Percentiles rank a stretch among this genome's conserved stretches.
phyloP scores from a whole-genome alignment of 768 basidiomycete species.

The Albatrellus ellisii region DNA sequence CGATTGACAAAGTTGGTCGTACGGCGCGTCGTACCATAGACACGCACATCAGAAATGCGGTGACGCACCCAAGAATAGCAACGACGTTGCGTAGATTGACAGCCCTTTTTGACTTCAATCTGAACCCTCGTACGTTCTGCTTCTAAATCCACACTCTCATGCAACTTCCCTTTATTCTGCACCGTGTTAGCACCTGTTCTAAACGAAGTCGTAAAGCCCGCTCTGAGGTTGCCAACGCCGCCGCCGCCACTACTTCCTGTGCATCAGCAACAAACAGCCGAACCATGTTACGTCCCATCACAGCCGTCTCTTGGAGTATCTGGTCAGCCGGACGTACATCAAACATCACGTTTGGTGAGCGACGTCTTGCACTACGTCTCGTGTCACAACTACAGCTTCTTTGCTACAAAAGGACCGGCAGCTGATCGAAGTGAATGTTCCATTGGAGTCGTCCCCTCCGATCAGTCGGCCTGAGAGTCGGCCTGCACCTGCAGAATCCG shows the following conservation, averaged over 20 bases:
- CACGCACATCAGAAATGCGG: conserved; percentile 58
- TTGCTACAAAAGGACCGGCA: too few species aligned
- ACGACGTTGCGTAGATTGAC: conserved; percentile 60
- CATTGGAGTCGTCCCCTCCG: too few species aligned
- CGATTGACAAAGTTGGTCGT: conserved; percentile 56
- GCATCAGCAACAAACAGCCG: too few species aligned
- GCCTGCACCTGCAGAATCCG: conserved; percentile 25
- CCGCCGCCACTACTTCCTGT: too few species aligned
- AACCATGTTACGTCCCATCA: too few species aligned
- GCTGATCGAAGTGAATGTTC: too few species aligned
- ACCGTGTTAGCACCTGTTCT: conserved; percentile 34
- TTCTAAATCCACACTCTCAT: background rate
- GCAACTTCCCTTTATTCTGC: conserved; percentile 4
- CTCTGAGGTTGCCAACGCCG: conserved; percentile 22
- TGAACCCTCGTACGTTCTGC: conserved; percentile 52
- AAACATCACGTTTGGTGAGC: too few species aligned
- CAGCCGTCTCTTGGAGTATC: too few species aligned
- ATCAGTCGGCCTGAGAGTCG: background rate
- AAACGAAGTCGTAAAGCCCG: conserved; percentile 32
- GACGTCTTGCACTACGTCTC: too few species aligned
- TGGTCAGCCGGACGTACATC: too few species aligned
- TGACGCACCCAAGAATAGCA: conserved; percentile 55
- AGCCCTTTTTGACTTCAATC: conserved; percentile 53
- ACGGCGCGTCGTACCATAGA: conserved; percentile 55
- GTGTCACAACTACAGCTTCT: too few species aligned